Evolutionary conservation across 2,329 filamentous ascomycete species (phyloP), one percentile per base, ranked within the genome.

Genomic region (Emericellopsis atlantica): DNA sequence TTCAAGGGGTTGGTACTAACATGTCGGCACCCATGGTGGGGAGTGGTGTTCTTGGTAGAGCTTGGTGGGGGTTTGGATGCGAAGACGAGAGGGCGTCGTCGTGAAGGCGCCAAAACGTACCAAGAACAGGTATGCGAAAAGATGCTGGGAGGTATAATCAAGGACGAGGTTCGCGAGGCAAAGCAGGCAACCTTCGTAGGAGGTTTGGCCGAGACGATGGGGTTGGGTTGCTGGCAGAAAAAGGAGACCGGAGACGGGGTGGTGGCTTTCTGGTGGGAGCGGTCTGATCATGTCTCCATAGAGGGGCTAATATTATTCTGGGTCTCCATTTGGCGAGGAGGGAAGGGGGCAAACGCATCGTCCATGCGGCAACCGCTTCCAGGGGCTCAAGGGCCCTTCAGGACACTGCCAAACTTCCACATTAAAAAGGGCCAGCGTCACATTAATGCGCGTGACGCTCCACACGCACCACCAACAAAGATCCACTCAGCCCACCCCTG

Each of bases 221-320:
- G 26, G 26, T 29, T 29, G 26, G 12, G 26, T 12, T 16, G n/a
- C 18, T 35, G n/a, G 32, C 50, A 51, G 57, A 58, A 57, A 38
- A 41, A 39, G 43, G 40, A 41, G 39, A 44, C 39, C 6, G 26
- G 26, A 29, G 26, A 29, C 6, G 26, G 26, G 26, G 26, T 29
- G 26, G 26, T 29, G 26, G 26, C 26, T 29, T 29, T 29, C 26
- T 29, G 26, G 26, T 29, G 26, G 26, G 26, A 29, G 26, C 26
- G 26, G 26, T 29, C 26, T 29, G 26, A 29, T 29, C 26, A 4
- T 38, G 44, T 40, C 34, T n/a, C 29, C 38, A 45, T 45, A 41
- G 57, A 61, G 60, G 60, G 60, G 60, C 57, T 56, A 54, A 58
- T 57, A 57, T 60, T 60, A 60, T 59, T 56, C 51, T 54, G 52